A percentile compares a stretch with the other conserved stretches of the same genome.
Evolutionary conservation across 106 monocot species (phyloP).

Genomic region (Acorus calamus): DNA sequence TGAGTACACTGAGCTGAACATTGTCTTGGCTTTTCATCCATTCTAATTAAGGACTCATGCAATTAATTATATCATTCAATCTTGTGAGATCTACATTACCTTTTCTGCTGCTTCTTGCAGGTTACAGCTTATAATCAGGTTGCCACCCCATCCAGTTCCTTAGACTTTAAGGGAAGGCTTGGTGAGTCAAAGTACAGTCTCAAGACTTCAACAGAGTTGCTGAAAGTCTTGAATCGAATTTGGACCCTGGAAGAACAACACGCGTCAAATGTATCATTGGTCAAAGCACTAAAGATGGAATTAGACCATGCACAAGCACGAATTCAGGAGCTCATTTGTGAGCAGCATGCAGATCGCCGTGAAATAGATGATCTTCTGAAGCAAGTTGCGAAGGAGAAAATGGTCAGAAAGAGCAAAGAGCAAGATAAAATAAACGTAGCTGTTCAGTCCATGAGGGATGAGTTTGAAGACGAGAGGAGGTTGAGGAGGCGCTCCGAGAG

Average conservation of each 20-base stretch:
- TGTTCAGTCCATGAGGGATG: constrained; percentile 51
- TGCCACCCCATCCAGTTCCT: constrained; percentile 45
- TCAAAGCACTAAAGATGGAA: constrained; percentile 62
- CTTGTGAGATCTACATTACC: too few relatives aligned
- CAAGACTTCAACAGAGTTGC: constrained; percentile 73
- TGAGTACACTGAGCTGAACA: too few relatives aligned
- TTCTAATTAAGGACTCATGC: too few relatives aligned
- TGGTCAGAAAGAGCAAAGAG: constrained; percentile 48
- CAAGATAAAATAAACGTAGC: constrained; percentile 38
- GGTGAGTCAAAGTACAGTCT: constrained; percentile 37
- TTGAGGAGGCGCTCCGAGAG: constrained; percentile 64
- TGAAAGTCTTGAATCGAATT: constrained; percentile 88
- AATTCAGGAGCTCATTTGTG: constrained; percentile 44
- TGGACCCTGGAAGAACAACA: constrained; percentile 91
- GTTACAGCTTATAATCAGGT: constrained; percentile 42
- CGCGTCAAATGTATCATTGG: constrained; percentile 39
- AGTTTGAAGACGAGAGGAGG: constrained; percentile 73
- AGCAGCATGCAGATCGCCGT: constrained; percentile 31
- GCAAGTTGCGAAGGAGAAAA: constrained; percentile 47
- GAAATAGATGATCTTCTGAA: constrained; percentile 56
- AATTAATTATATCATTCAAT: too few relatives aligned
- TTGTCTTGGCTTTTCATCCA: too few relatives aligned
- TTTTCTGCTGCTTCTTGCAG: constrained; percentile 12
- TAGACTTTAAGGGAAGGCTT: constrained; percentile 38
- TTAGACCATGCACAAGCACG: constrained; percentile 41